Conservation (phyloP, 129 eudicot species). For the Artemisia annua region DNA sequence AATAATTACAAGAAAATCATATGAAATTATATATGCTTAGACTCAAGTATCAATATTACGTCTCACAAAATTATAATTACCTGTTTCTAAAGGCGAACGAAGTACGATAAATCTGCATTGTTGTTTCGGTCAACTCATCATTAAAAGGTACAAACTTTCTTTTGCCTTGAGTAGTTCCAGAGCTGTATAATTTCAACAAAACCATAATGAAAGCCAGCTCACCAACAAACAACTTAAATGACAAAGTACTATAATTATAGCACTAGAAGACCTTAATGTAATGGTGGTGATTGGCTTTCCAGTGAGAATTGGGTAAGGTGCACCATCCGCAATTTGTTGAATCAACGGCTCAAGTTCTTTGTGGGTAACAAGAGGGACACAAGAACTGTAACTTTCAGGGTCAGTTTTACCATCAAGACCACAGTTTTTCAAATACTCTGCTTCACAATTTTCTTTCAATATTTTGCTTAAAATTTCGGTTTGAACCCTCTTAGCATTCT, state of each 20-base stretch:
- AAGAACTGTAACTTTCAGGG: slow-evolving; percentile 51
- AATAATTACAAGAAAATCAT: background rate
- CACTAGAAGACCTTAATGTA: slow-evolving; percentile 59
- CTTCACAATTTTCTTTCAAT: slow-evolving; percentile 60
- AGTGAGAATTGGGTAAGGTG: slow-evolving; percentile 59
- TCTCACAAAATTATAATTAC: slow-evolving; percentile 33
- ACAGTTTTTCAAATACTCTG: slow-evolving; percentile 71
- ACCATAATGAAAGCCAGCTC: background rate
- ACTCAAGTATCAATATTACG: background rate
- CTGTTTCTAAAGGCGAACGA: slow-evolving; percentile 89
- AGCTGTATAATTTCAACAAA: slow-evolving; percentile 46
- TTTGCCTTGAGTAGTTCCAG: slow-evolving; percentile 96
- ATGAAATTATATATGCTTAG: background rate
- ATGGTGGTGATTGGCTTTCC: slow-evolving; percentile 59
- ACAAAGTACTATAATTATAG: slow-evolving; percentile 11
- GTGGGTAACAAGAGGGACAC: slow-evolving; percentile 84
- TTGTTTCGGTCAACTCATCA: slow-evolving; percentile 66
- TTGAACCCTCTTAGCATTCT: slow-evolving; percentile 77
- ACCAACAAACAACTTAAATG: slow-evolving; percentile 16
- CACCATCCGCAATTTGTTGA: slow-evolving; percentile 68
- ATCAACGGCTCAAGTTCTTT: slow-evolving; percentile 76
- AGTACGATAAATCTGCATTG: slow-evolving; percentile 85
- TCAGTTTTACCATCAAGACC: slow-evolving; percentile 82
- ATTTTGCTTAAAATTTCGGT: slow-evolving; percentile 70
- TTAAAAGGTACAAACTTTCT: slow-evolving; percentile 88